Evolutionary conservation across 2,329 filamentous ascomycete species (phyloP), one percentile per base, ranked within the genome.

Genomic region (Dendrostoma leiphaemia): DNA sequence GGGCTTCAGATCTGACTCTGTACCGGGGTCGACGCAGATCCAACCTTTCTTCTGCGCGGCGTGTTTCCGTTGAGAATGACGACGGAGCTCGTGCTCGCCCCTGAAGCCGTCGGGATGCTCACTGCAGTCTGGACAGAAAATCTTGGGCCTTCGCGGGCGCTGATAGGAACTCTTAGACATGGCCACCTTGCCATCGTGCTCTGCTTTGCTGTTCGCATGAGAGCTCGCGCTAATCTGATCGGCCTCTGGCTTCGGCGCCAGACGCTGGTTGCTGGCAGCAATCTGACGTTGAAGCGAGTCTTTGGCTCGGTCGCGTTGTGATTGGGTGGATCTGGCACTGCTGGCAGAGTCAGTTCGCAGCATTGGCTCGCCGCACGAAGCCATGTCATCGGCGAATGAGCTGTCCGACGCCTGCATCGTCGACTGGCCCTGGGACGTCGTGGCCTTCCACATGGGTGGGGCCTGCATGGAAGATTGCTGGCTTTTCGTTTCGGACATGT

Each of bases 91-190:
- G 66, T 96, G 91, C 23, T 92, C 89, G 51, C 91, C 91, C 31
- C 91, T 85, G 70, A 96, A 96, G 41, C 90, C 91, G 17, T 88
- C 82, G 0, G 86, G 86, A 49, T 89, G 82, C 52, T 90, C 85
- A 48, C 80, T 79, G 72, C 91, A 96, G 56, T 82, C 73, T 2
- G 72, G 67, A 68, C 91, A 96, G 65, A 81, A 82, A 58, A 90
- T 84, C 68, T 89, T 90, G 32, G 83, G 81, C 57, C 89, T 85
- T 62, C 83, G 82, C 24, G 88, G 88, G 15, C 89, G 85, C 47
- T 77, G 72, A 57, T 81, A 80, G 35, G 71, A 65, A 51, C 73
- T 68, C 61, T 74, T 78, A 24, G 67, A 6, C 38, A 77, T 73
- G 21, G 69, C 63, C 2, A 75, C 61, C 63, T 80, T 81, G 24